phyloP scores from a whole-genome alignment of 2,329 filamentous ascomycete species.

The Aspergillus persii region DNA sequence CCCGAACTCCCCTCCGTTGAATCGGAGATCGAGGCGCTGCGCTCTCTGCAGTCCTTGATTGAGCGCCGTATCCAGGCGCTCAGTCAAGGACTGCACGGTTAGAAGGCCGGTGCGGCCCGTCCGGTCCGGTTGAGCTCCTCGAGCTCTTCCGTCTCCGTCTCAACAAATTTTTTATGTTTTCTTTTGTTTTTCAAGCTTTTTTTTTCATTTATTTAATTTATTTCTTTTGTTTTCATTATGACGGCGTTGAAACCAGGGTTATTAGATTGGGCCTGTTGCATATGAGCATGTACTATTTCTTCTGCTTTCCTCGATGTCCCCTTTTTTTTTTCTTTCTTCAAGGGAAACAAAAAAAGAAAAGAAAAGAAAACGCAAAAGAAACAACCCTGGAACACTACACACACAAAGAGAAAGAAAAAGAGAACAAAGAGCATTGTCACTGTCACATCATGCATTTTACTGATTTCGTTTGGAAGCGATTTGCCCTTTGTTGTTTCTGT shows the following conservation, averaged over 20 bases:
- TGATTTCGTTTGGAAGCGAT: no score
- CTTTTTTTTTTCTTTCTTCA: no score
- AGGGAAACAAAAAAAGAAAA: not conserved
- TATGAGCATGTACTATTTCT: not conserved
- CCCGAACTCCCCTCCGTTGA: constrained; percentile 25
- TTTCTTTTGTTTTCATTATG: not conserved
- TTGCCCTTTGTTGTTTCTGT: no score
- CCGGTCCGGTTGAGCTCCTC: not conserved
- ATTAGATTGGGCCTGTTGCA: not conserved
- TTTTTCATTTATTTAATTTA: not conserved
- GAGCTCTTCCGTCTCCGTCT: not conserved
- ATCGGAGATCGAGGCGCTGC: constrained; percentile 31
- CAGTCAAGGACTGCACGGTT: constrained; percentile 3
- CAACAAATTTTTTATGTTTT: not conserved
- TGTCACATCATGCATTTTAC: no score
- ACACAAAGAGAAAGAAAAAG: no score
- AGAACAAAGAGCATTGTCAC: no score
- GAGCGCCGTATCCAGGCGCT: constrained; percentile 29
- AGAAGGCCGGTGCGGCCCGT: not conserved
- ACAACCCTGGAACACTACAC: not conserved
- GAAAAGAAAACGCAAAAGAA: not conserved
- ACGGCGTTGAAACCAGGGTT: not conserved
- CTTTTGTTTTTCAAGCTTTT: not conserved
- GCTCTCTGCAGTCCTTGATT: constrained; percentile 30
- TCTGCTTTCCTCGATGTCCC: no score